Evolutionary conservation across 345 rosid genomes (phyloP).

Genomic region (Ailanthus altissimus): DNA sequence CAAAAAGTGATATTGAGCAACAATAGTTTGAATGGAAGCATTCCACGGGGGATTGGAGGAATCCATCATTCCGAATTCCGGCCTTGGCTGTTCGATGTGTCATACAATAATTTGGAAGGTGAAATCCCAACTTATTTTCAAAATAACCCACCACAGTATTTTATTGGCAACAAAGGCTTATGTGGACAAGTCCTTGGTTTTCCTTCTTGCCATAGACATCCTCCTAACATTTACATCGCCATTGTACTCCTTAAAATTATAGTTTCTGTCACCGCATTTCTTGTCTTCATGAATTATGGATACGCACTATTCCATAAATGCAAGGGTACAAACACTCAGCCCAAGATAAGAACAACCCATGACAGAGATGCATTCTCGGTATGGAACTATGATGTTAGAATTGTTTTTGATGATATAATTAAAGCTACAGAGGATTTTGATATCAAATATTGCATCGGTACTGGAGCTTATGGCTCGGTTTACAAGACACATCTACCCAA

Average conservation of each 20-base stretch:
- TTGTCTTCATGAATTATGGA: not conserved
- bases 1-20: no score
- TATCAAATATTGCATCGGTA: conserved; percentile 23
- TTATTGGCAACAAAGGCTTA: not conserved
- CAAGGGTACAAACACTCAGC: not conserved
- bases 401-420: conserved; percentile 21
- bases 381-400: conserved; percentile 23
- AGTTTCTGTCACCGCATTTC: not conserved
- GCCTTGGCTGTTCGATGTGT: not conserved
- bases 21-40: no score
- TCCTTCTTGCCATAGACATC: not conserved
- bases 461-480: conserved; percentile 21
- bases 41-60: no score
- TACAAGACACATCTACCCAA: conserved; percentile 14
- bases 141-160: not conserved
- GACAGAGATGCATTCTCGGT: conserved; percentile 6
- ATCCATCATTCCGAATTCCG: no score
- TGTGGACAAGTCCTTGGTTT: not conserved
- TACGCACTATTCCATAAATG: not conserved
- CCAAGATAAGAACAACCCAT: not conserved
- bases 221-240: not conserved
- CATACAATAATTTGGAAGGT: not conserved
- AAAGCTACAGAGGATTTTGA: conserved; percentile 24
- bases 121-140: not conserved
- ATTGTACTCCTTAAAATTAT: not conserved